Base-by-base conservation (phyloP, 768 basidiomycete genomes). In the Amanita inopinata region DNA sequence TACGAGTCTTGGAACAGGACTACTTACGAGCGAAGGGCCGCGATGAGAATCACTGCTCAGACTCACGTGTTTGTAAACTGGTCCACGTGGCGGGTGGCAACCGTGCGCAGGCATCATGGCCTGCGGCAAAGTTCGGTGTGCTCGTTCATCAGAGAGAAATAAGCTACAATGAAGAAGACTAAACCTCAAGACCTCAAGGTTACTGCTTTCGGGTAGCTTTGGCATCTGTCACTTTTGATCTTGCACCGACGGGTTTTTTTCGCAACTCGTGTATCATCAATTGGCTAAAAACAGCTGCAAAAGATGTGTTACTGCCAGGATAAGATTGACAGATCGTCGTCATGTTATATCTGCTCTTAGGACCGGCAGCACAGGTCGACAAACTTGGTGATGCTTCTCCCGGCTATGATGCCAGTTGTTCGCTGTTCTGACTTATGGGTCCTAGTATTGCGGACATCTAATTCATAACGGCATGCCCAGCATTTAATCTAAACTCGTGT, bases 351-450 rank as follows among this genome's bases (percentile, higher is more conserved):
- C n/a, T 10, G 22, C 23, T 37, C 43, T 37, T 34, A 25, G 25
- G 24, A 36, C 32, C 18, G 34, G 39, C 40, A 32, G 15, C 45
- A 46, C 32, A 40, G 12, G 24, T 33, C 23, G 30, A 33, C 45
- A 28, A 38, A 39, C 45, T 46, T 10, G 38, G 38, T 14, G 15
- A 32, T 18, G 30, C 20, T 33, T 34, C 38, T 25, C 14, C n/a
- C 38, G 3, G 15, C n/a, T 3, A 17, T 14, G 14, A 17, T 11
- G 10, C 20, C 22, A 7, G 27, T 40, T 46, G 31, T 28, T 42
- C 34, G 27, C 40, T 35, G 2, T 17, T 20, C 17, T 12, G 15
- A 44, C 34, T 44, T 44, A 37, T 44, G 43, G 43, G 43, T 44
- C 43, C 43, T 30, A 7, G 34, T 36, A 24, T 44, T 12, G 25